Evolutionary conservation across 2,329 filamentous ascomycete genomes (phyloP), one percentile per base, ranked within the genome.

Genomic region (Plenodomus lindquistii): DNA sequence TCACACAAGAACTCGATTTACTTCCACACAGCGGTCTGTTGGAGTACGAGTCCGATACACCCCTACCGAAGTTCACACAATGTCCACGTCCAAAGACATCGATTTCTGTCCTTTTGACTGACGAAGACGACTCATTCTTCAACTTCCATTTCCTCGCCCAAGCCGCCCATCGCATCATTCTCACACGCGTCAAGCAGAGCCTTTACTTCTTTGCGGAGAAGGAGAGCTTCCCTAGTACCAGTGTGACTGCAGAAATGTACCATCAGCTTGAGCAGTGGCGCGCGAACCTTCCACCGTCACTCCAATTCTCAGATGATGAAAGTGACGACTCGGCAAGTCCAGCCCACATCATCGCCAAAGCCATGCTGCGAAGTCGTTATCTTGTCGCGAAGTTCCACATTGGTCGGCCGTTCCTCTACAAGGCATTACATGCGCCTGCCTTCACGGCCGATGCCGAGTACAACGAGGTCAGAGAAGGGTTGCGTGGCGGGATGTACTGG

Each of bases 61-160:
- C 79, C 0, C 73, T 82, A 20, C 80, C 80, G 0, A 81, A 79
- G 56, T 82, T 82, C 46, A 79, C 75, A 21, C 65, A 69, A 3
- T 80, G 75, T 46, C 74, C 74, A 15, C 60, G 65, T 15, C 65
- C 67, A 1, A 69, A 69, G 50, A 66, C 65, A 3, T 69, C 63
- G 1, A 69, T 69, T 47, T 55, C 68, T 54, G 39, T 66, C 57
- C 20, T 70, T 50, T 40, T 70, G 2, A 70, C 69, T 5, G 73
- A 79, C 39, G 73, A 79, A 34, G 77, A 80, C 45, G 79, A 81
- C 49, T 75, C 79, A 1, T 79, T 79, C 52, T 82, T 81, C 64
- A 79, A 82, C 60, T 82, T 81, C 48, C 80, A 82, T 54, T 82
- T 82, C 52, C 74, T 82, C 5, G 79, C 79, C 20, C 80, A 82